Base-by-base conservation (phyloP, 495 filamentous ascomycete species). In the Penicillium diatomitis region DNA sequence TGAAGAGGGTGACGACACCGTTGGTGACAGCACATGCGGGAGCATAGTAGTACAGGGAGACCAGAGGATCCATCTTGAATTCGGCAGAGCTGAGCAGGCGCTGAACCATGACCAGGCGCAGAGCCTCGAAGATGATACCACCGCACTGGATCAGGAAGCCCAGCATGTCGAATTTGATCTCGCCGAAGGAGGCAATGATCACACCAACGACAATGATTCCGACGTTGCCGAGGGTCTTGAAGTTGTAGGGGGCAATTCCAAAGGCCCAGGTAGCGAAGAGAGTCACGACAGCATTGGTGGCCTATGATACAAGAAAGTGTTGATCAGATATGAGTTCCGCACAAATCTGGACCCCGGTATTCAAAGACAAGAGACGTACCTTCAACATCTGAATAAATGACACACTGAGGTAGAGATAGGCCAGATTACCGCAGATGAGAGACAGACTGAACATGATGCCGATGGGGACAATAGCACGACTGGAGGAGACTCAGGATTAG, bases 321-420 rank as follows among this genome's bases (percentile, higher is more conserved):
- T 48, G 46, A 38, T 12, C 9, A 20, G 20, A 20, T 20, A 20
- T 20, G 20, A 20, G 20, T 20, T 2, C 20, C 20, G 20, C 20
- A 2, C 2, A 20, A 0, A 20, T 20, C 2, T 20, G 20, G 20
- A 20, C 20, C 20, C 20, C 20, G 20, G 20, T 20, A 20, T 20
- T 20, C 20, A 2, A 20, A 20, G 20, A 20, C 20, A 20, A 20
- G 20, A 20, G 20, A 20, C 20, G 20, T 43, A 83, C 83, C 86
- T 95, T 95, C 59, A 95, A 77, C 88, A 95, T 95, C 76, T 95
- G 88, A 60, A 95, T 94, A 69, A 95, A 95, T 37, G 88, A 80
- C 47, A 94, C 88, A 60, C 82, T 86, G 52, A 95, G 81, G 68
- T 90, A 90, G 49, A 95, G 76, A 65, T 94, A 95, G 49, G 88